phyloP scores from a whole-genome alignment of 176 grass and related monocot species.

The Oryza glumipatula region DNA sequence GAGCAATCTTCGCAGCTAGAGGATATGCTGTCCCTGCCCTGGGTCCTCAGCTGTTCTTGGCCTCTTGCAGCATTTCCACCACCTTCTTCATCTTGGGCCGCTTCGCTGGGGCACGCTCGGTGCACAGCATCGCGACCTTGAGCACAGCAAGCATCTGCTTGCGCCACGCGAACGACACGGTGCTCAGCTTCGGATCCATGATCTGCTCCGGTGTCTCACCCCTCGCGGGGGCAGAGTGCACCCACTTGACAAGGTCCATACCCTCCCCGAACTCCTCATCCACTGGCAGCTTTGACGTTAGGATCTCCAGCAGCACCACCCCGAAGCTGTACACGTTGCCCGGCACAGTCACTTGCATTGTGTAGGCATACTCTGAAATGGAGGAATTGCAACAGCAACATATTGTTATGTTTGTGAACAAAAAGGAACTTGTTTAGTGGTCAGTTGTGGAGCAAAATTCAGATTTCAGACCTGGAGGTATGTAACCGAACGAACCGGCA shows the following conservation, averaged over 20 bases:
- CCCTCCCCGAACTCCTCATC: slow-evolving; percentile 90
- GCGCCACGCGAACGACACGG: slow-evolving; percentile 84
- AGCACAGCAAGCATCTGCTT: slow-evolving; percentile 90
- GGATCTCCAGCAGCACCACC: slow-evolving; percentile 83
- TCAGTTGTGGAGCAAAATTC: slow-evolving; percentile 4
- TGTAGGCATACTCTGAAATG: slow-evolving; percentile 95
- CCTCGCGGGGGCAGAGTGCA: slow-evolving; percentile 62
- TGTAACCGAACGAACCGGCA: slow-evolving; percentile 93
- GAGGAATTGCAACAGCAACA: slow-evolving; percentile 28
- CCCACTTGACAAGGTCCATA: slow-evolving; percentile 94
- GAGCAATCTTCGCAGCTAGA: not conserved
- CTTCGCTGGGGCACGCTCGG: slow-evolving; percentile 59
- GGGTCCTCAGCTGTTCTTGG: slow-evolving; percentile 50
- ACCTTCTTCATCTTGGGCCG: slow-evolving; percentile 92
- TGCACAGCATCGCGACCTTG: slow-evolving; percentile 86
- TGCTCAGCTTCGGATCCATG: slow-evolving; percentile 89
- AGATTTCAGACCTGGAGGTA: slow-evolving; percentile 86
- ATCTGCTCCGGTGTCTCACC: slow-evolving; percentile 89
- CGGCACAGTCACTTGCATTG: slow-evolving; percentile 90
- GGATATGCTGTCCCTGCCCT: not conserved
- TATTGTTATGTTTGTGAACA: slow-evolving; percentile 1
- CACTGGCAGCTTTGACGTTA: slow-evolving; percentile 77
- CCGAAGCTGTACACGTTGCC: slow-evolving; percentile 98
- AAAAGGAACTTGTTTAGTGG: not conserved
- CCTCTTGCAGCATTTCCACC: slow-evolving; percentile 88